Evolutionary conservation across 2,329 filamentous ascomycete species (phyloP).

Genomic region (Teratosphaeria viscida): DNA sequence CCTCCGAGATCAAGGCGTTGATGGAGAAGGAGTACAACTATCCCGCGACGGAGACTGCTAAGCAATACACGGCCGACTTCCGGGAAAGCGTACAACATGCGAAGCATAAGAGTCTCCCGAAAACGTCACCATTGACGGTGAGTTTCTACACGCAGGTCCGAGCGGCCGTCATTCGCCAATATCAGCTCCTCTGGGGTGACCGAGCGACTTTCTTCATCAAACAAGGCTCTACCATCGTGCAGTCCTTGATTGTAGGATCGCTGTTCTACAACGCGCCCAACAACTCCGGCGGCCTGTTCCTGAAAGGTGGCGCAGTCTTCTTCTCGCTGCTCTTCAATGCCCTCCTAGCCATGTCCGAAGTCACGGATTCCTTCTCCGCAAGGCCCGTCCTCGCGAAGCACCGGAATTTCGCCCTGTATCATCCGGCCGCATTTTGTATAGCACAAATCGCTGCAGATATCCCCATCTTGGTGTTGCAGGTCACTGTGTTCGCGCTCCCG

Average conservation of each 20-base stretch:
- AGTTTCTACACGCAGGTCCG: constrained; percentile 59
- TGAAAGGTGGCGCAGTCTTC: constrained; percentile 72
- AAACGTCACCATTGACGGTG: constrained; percentile 11
- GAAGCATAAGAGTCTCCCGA: constrained; percentile 45
- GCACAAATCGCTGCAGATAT: constrained; percentile 68
- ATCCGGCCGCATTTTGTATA: constrained; percentile 73
- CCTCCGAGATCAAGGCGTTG: constrained; percentile 38
- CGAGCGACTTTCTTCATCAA: constrained; percentile 64
- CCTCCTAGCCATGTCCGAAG: constrained; percentile 74
- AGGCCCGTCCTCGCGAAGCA: constrained; percentile 75
- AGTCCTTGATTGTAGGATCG: constrained; percentile 70
- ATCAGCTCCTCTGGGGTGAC: constrained; percentile 77
- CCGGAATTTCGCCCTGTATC: constrained; percentile 70
- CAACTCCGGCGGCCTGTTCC: constrained; percentile 60
- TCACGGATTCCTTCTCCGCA: constrained; percentile 64
- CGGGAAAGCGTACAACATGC: constrained; percentile 41
- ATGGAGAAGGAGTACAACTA: constrained; percentile 51
- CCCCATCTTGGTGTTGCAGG: constrained; percentile 59
- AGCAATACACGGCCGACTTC: constrained; percentile 44
- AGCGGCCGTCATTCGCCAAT: constrained; percentile 75
- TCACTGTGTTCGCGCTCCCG: constrained; percentile 61
- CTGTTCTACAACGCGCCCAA: constrained; percentile 63
- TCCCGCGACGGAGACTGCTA: constrained; percentile 40
- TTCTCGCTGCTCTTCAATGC: constrained; percentile 73
- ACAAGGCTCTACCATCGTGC: constrained; percentile 60